These are phyloP conservation scores for Boletus sp. DNA, from an alignment of 768 basidiomycete genomes.

Conservation along the genomic window DNA sequence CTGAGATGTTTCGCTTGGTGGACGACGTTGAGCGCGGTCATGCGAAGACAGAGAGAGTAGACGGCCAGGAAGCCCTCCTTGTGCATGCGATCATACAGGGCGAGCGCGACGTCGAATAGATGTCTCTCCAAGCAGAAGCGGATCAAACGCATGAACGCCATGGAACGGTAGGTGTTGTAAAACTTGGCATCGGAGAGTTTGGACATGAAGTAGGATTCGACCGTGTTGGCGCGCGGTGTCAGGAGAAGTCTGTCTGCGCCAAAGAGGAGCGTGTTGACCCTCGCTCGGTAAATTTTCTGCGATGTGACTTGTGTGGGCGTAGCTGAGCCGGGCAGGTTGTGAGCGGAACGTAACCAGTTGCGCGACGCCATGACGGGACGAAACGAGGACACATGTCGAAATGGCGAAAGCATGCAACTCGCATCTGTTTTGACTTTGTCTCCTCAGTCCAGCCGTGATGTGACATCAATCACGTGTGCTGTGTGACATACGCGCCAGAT, in stretches of 20 bases:
- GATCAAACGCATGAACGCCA: slow-evolving; percentile 39
- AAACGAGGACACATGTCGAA: slow-evolving; percentile 7
- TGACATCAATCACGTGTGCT: slow-evolving; percentile 13
- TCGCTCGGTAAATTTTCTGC: slow-evolving; percentile 18
- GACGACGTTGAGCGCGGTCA: slow-evolving; percentile 35
- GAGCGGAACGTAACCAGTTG: slow-evolving; percentile 1
- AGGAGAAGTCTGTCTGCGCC: slow-evolving; percentile 27
- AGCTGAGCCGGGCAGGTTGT: not conserved
- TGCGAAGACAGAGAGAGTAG: slow-evolving; percentile 37
- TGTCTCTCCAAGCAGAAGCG: slow-evolving; percentile 39
- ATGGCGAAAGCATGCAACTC: slow-evolving; percentile 2
- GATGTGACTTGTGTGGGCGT: not conserved
- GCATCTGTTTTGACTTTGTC: not conserved
- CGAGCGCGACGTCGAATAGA: slow-evolving; percentile 36
- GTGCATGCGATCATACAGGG: slow-evolving; percentile 42
- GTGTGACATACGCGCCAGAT: slow-evolving; percentile 5
- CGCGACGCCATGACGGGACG: not conserved
- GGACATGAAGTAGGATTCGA: slow-evolving; percentile 22
- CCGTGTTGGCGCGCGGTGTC: slow-evolving; percentile 15
- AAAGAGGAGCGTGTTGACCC: slow-evolving; percentile 26
- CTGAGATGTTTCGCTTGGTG: not conserved
- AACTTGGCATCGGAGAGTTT: slow-evolving; percentile 24
- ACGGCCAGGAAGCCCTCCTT: slow-evolving; percentile 38
- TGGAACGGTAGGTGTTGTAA: slow-evolving; percentile 27
- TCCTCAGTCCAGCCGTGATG: slow-evolving; percentile 9